Evolutionary conservation across 1,139 yeast genomes (phyloP).

Genomic region (Pichia kudriavzevii): DNA sequence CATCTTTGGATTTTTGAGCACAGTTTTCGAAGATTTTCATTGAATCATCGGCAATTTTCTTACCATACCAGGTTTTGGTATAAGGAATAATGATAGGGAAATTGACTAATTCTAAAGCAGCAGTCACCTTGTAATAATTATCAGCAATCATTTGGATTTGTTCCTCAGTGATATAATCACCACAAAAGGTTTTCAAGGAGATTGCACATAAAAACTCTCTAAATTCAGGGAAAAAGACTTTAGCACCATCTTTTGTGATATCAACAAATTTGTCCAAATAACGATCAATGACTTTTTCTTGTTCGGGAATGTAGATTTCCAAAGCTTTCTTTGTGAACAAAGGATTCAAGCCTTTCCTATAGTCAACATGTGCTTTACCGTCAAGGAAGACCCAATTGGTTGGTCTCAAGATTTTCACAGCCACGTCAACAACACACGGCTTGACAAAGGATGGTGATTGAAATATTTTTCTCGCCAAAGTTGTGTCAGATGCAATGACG

Average conservation of each 20-base stretch:
- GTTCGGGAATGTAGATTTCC: slow-evolving; percentile 73
- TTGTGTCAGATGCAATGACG: slow-evolving; percentile 87
- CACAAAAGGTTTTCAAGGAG: slow-evolving; percentile 89
- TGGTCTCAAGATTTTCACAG: slow-evolving; percentile 85
- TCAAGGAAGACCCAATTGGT: slow-evolving; percentile 96
- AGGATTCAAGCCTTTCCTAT: slow-evolving; percentile 84
- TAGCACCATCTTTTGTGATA: slow-evolving; percentile 49
- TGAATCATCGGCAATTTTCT: slow-evolving; percentile 84
- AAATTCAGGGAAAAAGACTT: slow-evolving; percentile 81
- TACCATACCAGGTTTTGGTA: slow-evolving; percentile 98
- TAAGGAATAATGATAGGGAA: slow-evolving; percentile 93
- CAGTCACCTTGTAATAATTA: slow-evolving; percentile 83
- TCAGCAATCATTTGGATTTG: slow-evolving; percentile 85
- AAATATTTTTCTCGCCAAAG: slow-evolving; percentile 81
- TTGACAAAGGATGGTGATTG: slow-evolving; percentile 81
- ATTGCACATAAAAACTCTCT: slow-evolving; percentile 94
- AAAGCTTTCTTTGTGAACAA: slow-evolving; percentile 80
- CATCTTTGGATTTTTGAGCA: slow-evolving; percentile 77
- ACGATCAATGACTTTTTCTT: slow-evolving; percentile 74
- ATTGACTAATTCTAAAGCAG: slow-evolving; percentile 92
- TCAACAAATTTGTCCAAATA: slow-evolving; percentile 64
- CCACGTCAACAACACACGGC: slow-evolving; percentile 98
- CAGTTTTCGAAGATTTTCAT: slow-evolving; percentile 86
- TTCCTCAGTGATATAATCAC: slow-evolving; percentile 85
- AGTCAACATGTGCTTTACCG: slow-evolving; percentile 91